phyloP scores from a whole-genome alignment of 78 protist genomes.

The Guillardia theta region DNA sequence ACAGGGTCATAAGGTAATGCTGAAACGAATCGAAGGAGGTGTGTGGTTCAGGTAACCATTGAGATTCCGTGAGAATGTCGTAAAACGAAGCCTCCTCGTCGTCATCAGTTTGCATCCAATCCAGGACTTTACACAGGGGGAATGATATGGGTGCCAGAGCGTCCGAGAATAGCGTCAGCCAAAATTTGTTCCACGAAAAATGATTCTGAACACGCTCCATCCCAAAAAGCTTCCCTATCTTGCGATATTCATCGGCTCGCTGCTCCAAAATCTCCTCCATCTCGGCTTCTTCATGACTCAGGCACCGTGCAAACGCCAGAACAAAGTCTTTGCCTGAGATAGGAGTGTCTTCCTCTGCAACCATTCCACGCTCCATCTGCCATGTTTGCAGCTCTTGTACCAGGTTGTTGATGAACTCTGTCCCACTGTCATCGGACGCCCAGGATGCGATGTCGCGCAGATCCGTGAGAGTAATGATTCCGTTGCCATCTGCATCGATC shows the following conservation, averaged over 20 bases:
- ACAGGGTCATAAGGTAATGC: background rate
- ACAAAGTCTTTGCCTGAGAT: background rate
- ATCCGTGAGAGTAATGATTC: background rate
- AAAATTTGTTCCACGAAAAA: background rate
- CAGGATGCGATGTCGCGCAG: background rate
- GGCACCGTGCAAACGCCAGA: slow-evolving; percentile 16
- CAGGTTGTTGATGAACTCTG: background rate
- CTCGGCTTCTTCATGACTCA: background rate
- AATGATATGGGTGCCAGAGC: background rate
- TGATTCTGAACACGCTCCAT: background rate
- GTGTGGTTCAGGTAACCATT: background rate
- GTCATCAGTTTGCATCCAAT: background rate
- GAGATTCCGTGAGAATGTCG: background rate
- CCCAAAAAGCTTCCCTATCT: background rate
- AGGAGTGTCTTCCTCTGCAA: background rate
- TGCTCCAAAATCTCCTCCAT: background rate
- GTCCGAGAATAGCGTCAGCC: background rate
- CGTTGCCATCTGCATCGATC: background rate
- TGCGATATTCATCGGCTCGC: slow-evolving; percentile 6
- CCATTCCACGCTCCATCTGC: background rate
- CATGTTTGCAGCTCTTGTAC: background rate
- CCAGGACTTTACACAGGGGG: background rate
- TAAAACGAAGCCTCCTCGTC: background rate
- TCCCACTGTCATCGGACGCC: background rate
- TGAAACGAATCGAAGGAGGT: background rate